These are phyloP conservation scores for Saturnispora besseyi DNA, from an alignment of 805 yeast species.

Conservation along the genomic window DNA sequence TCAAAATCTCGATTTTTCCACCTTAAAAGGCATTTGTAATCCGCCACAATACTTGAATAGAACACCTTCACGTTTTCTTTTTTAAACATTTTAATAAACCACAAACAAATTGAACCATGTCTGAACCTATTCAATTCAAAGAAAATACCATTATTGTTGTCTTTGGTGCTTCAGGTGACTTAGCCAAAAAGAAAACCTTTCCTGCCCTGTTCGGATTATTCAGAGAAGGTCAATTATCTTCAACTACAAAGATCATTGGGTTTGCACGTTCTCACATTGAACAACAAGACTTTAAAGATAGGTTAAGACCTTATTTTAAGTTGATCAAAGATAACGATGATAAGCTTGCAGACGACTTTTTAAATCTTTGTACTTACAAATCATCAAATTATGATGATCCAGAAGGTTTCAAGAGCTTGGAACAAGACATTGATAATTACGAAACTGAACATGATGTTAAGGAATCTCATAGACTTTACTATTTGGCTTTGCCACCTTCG, in stretches of 20 bases:
- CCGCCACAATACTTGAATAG: no score
- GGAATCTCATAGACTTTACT: slow-evolving; percentile 73
- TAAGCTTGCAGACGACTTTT: slow-evolving; percentile 45
- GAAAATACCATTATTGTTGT: slow-evolving; percentile 68
- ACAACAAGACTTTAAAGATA: slow-evolving; percentile 54
- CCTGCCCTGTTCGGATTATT: slow-evolving; percentile 74
- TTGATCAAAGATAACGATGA: slow-evolving; percentile 24
- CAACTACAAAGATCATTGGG: slow-evolving; percentile 68
- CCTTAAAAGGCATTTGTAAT: no score
- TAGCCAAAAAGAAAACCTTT: slow-evolving; percentile 92
- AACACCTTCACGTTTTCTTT: no score
- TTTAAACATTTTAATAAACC: background rate
- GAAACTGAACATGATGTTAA: slow-evolving; percentile 41
- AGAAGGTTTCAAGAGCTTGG: slow-evolving; percentile 60
- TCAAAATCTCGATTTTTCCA: no score
- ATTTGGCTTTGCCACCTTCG: slow-evolving; percentile 91
- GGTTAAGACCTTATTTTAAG: slow-evolving; percentile 58
- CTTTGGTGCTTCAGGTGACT: slow-evolving; percentile 92
- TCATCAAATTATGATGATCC: slow-evolving; percentile 73
- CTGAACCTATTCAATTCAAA: slow-evolving; percentile 35
- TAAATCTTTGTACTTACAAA: slow-evolving; percentile 56
- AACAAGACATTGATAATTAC: slow-evolving; percentile 44
- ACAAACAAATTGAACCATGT: background rate
- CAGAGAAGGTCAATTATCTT: slow-evolving; percentile 70
- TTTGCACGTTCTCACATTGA: slow-evolving; percentile 80